phyloP scores from a whole-genome alignment of 805 yeast species.

The Pachysolen tannophilus region DNA sequence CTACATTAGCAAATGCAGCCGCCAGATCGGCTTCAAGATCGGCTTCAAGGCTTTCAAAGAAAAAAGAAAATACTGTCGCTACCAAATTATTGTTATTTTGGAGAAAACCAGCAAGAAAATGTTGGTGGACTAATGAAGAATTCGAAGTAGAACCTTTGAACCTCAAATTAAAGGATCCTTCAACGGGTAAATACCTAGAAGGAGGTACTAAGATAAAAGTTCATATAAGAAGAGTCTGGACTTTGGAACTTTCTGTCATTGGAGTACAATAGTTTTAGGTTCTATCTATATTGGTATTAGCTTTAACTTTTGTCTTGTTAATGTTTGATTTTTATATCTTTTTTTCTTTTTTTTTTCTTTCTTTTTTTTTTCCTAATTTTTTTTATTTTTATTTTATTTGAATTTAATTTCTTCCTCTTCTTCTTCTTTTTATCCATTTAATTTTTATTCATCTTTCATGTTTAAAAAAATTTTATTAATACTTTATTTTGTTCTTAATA shows the following conservation, averaged over 20 bases:
- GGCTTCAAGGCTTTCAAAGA: conserved; percentile 27
- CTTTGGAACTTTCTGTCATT: conserved; percentile 82
- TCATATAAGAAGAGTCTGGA: conserved; percentile 94
- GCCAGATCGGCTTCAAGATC: conserved; percentile 52
- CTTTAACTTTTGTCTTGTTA: neutral
- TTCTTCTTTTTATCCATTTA: too few species aligned
- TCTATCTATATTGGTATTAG: neutral
- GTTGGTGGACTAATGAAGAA: conserved; percentile 88
- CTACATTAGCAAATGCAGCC: conserved; percentile 54
- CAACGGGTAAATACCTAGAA: conserved; percentile 20
- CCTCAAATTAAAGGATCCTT: conserved; percentile 15
- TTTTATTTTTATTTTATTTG: neutral
- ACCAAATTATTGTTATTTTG: conserved; percentile 79
- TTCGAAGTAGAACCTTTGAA: conserved; percentile 33
- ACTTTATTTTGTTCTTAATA: too few species aligned
- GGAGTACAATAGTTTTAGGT: conserved; percentile 51
- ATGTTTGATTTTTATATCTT: too few species aligned
- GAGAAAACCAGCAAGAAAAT: conserved; percentile 97
- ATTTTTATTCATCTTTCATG: too few species aligned
- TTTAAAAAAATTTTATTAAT: too few species aligned
- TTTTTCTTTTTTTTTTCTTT: neutral
- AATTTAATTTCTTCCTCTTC: too few species aligned
- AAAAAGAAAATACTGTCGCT: conserved; percentile 29
- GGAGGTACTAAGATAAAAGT: conserved; percentile 47
- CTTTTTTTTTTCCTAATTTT: neutral